Evolutionary conservation across 371 early-diverging fungal species (phyloP).

Genomic region (Mucor ambiguus): DNA sequence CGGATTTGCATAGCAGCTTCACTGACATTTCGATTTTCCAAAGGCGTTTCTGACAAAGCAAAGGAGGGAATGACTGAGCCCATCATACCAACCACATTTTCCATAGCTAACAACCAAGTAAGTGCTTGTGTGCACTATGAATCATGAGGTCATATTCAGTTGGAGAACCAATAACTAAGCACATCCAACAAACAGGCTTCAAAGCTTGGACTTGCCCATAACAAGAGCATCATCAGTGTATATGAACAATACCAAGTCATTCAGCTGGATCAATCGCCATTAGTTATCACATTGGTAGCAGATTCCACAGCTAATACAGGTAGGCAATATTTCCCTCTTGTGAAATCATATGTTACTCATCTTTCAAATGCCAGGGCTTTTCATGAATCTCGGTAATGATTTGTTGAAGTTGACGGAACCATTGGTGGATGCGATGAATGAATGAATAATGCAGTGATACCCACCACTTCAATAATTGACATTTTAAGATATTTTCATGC

Average conservation of each 20-base stretch:
- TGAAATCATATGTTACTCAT: constrained; percentile 4
- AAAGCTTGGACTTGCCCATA: constrained; percentile 64
- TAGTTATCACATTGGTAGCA: constrained; percentile 61
- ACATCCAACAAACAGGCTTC: constrained; percentile 46
- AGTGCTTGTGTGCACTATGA: not conserved
- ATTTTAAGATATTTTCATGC: constrained; percentile 21
- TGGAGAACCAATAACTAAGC: constrained; percentile 14
- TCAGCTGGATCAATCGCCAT: constrained; percentile 60
- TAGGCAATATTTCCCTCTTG: constrained; percentile 14
- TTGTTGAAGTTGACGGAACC: constrained; percentile 34
- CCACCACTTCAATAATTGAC: not conserved
- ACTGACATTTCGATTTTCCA: constrained; percentile 2
- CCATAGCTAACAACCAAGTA: constrained; percentile 50
- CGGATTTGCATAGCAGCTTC: not conserved
- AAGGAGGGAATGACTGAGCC: constrained; percentile 35
- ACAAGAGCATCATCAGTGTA: constrained; percentile 62
- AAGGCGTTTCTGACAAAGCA: constrained; percentile 37
- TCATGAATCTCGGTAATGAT: constrained; percentile 36
- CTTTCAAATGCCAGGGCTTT: constrained; percentile 28
- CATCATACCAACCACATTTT: constrained; percentile 41
- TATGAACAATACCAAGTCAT: constrained; percentile 64
- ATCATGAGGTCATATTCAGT: constrained; percentile 8
- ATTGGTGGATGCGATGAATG: constrained; percentile 31
- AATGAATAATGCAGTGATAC: constrained; percentile 10
- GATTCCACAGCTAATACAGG: constrained; percentile 63